phyloP scores from a whole-genome alignment of 2,329 filamentous ascomycete species.

The Xylariomycetidae sp. region DNA sequence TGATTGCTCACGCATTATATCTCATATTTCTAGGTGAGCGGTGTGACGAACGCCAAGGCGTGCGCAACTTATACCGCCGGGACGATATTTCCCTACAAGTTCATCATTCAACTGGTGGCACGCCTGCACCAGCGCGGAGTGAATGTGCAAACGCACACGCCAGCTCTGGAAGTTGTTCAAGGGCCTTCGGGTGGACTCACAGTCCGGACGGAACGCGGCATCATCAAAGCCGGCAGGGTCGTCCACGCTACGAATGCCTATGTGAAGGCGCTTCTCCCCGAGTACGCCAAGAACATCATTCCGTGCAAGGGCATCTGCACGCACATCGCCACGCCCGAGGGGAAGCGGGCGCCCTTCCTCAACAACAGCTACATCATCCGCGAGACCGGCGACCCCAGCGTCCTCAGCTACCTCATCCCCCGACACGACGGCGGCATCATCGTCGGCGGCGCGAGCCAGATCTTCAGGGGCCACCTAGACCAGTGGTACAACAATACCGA shows the following conservation, averaged over 20 bases:
- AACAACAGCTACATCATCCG: constrained; percentile 3
- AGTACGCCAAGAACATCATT: constrained; percentile 1
- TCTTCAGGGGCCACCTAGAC: constrained; percentile 25
- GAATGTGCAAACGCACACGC: constrained; percentile 3
- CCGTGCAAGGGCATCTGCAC: constrained; percentile 2
- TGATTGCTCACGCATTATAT: no score
- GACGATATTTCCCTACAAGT: constrained; percentile 1
- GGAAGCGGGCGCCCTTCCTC: background rate
- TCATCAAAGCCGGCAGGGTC: background rate
- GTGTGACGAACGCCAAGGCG: constrained; percentile 1
- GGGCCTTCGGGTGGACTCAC: background rate
- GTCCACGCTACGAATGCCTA: constrained; percentile 2
- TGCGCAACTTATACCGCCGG: constrained; percentile 1
- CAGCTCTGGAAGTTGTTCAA: background rate
- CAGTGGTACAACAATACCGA: constrained; percentile 41
- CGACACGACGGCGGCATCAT: constrained; percentile 38
- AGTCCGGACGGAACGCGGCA: constrained; percentile 3
- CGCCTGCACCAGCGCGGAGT: constrained; percentile 1
- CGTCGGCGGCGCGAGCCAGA: constrained; percentile 27
- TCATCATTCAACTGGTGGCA: background rate
- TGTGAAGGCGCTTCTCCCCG: background rate
- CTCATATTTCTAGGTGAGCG: background rate
- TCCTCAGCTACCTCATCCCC: constrained; percentile 14
- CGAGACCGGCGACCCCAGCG: constrained; percentile 1
- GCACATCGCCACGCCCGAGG: background rate